phyloP scores from a whole-genome alignment of 257 asterid genomes.

The Gentiana straminea region DNA sequence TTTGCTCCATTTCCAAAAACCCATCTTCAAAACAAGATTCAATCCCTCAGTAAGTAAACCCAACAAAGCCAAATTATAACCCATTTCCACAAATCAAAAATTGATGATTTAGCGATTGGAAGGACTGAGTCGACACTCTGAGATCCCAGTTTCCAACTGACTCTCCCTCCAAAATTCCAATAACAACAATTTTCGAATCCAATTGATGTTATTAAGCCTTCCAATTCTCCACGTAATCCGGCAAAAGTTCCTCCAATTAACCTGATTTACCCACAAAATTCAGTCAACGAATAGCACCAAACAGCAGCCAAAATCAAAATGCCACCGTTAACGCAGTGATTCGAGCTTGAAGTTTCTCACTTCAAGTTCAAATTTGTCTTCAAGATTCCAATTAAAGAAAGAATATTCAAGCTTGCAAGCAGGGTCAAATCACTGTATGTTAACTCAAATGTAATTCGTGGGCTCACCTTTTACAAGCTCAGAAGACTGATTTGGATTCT shows the following conservation, averaged over 20 bases:
- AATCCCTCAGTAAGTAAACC: slow-evolving; percentile 28
- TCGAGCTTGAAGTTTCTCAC: slow-evolving; percentile 41
- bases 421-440: slow-evolving; percentile 18
- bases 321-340: slow-evolving; percentile 24
- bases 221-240: slow-evolving; percentile 12
- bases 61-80: slow-evolving; percentile 27
- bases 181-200: slow-evolving; percentile 31
- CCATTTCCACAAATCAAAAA: slow-evolving; percentile 39
- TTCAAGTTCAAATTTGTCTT: slow-evolving; percentile 34
- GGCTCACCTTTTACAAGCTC: slow-evolving; percentile 51
- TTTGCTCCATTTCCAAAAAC: slow-evolving; percentile 37
- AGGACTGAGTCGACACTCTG: slow-evolving; percentile 26
- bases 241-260: slow-evolving; percentile 38
- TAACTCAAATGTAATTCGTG: slow-evolving; percentile 16
- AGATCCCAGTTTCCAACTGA: slow-evolving; percentile 47
- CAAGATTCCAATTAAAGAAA: slow-evolving; percentile 21
- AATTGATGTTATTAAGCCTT: slow-evolving; percentile 15
- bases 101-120: slow-evolving; percentile 16
- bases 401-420: slow-evolving; percentile 36
- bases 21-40: slow-evolving; percentile 34
- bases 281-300: slow-evolving; percentile 16
- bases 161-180: slow-evolving; percentile 67
- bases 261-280: slow-evolving; percentile 7
- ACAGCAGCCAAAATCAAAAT: slow-evolving; percentile 22
- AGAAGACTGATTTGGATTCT: slow-evolving; percentile 15